Evolutionary conservation across 2,329 filamentous ascomycete genomes (phyloP), one percentile per base, ranked within the genome.

Genomic region (Chaetothyriales sp.): DNA sequence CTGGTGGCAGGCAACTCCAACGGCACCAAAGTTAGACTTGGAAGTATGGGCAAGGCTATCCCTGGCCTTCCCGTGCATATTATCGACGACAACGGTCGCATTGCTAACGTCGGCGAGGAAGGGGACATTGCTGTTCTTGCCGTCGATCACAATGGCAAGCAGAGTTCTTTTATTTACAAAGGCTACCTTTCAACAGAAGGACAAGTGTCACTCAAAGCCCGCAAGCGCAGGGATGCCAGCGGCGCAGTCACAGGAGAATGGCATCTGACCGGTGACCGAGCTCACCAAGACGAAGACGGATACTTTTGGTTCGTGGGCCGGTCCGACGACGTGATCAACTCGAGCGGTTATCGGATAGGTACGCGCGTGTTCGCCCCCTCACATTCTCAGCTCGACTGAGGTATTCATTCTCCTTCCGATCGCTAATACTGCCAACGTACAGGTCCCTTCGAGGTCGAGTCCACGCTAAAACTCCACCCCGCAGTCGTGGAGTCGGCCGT

Each of bases 391-490:
- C 22, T 25, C 22, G n/a, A n/a, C n/a, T n/a, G n/a, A n/a, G n/a
- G n/a, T n/a, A n/a, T 26, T 39, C 43, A 9, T 44, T 49, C 46
- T 43, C 4, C 49, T 49, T 44, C 48, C 45, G 7, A 19, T 48
- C 47, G 48, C 28, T 47, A 39, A 45, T 25, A 48, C 44, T 63
- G 6, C 22, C 22, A 3, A 25, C 22, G 22, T n/a, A 25, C 22
- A 25, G 63, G 67, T 6, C 67, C 67, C 0, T 69, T 69, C 54
- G 67, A 70, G 60, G 64, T 70, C 28, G 67, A 70, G 55, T 68
- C 66, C 2, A 66, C 65, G 3, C 59, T 70, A 9, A 68, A 69
- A 55, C 59, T 65, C 18, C 67, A 70, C 53, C 61, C 65, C 2
- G 62, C 61, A 2, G 65, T 70, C 7, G 61, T 66, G 19, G 67